Base-by-base conservation (phyloP, 1,284 basidiomycete genomes). In the Puccinia coronata region DNA sequence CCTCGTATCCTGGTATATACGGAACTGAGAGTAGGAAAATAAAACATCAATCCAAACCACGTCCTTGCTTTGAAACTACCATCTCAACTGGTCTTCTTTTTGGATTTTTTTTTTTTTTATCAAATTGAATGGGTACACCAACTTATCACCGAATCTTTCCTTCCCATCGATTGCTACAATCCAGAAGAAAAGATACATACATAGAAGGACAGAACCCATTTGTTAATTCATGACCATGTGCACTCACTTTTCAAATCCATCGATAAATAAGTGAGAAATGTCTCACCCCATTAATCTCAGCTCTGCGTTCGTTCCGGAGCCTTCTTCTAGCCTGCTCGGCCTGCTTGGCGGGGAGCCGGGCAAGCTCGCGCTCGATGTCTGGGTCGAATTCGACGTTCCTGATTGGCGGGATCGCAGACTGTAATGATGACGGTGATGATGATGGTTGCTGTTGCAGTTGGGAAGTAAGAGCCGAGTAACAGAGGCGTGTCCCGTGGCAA, bases 131-230 rank as follows among this genome's bases (percentile, higher is more conserved):
- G n/a, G n/a, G n/a, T n/a, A 39, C 28, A 70, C 78, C 28, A 23
- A 80, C 78, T 80, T 2, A 80, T 80, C 28, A 80, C 55, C 16
- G 65, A 47, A 57, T 80, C 67, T 63, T 80, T 67, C 53, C 78
- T 59, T 39, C 39, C 67, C 53, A 80, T 36, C 11, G 51, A 59
- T 80, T 71, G 78, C 78, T 80, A 59, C 34, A 31, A 51, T 55
- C n/a, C n/a, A n/a, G n/a, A n/a, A n/a, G n/a, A n/a, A n/a, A n/a
- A n/a, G n/a, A n/a, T n/a, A n/a, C n/a, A n/a, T n/a, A n/a, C n/a
- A n/a, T n/a, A n/a, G n/a, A n/a, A n/a, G n/a, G n/a, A n/a, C n/a
- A n/a, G n/a, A n/a, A n/a, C n/a, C n/a, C n/a, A n/a, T n/a, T n/a
- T n/a, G n/a, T n/a, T n/a, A n/a, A n/a, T n/a, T n/a, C n/a, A n/a